Conservation (phyloP, 192 early-diverging fungal species). For the Podila minutissima region DNA sequence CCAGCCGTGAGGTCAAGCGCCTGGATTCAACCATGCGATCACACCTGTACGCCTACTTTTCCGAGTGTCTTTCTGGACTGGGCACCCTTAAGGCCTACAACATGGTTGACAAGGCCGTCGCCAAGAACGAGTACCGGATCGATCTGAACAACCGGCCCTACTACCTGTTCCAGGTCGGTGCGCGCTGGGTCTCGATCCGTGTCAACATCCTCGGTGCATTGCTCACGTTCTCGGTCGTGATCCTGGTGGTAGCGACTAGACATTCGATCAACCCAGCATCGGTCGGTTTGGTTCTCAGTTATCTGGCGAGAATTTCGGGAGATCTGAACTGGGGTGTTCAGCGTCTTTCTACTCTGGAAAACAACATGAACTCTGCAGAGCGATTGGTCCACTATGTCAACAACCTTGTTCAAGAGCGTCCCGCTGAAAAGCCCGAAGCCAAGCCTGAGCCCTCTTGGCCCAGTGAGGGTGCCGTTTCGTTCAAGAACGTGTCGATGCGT, state of each 20-base stretch:
- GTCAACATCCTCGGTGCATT: conserved; percentile 79
- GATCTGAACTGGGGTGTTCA: conserved; percentile 69
- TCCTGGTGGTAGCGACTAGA: conserved; percentile 73
- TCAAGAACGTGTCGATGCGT: conserved; percentile 73
- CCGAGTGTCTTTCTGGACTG: conserved; percentile 76
- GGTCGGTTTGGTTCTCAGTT: conserved; percentile 70
- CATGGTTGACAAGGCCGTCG: conserved; percentile 15
- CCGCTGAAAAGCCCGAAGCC: conserved; percentile 1
- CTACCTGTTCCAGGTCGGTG: conserved; percentile 76
- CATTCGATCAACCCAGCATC: conserved; percentile 74
- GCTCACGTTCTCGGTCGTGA: conserved; percentile 78
- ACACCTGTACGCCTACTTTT: conserved; percentile 79
- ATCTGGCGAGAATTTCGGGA: conserved; percentile 71
- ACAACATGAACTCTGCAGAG: conserved; percentile 27
- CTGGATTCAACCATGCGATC: conserved; percentile 81
- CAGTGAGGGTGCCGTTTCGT: conserved; percentile 67
- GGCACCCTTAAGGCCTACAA: conserved; percentile 81
- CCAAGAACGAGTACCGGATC: conserved; percentile 71
- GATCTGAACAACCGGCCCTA: conserved; percentile 81
- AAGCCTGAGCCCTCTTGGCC: conserved; percentile 67
- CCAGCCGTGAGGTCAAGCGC: conserved; percentile 83
- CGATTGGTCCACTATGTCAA: conserved; percentile 15
- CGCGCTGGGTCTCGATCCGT: conserved; percentile 73
- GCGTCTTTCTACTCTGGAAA: conserved; percentile 68
- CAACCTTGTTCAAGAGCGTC: conserved; percentile 11